Evolutionary conservation across 106 monocot genomes (phyloP), one percentile per base, ranked within the genome.

Genomic region (Phalaenopsis equestris): DNA sequence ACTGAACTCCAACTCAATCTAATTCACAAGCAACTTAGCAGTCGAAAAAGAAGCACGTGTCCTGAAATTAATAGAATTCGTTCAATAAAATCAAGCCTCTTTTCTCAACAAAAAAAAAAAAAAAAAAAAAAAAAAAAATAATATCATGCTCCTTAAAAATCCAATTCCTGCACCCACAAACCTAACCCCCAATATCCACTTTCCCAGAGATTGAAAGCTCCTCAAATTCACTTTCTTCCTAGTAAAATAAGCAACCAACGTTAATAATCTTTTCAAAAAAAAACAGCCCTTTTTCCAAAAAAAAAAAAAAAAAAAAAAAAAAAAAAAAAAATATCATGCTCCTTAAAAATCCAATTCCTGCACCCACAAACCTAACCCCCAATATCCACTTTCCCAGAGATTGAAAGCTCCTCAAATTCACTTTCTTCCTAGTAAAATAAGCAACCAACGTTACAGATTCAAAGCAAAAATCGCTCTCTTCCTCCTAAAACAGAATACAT

Each of bases 21-120:
- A 70, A 38, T 38, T 70, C 70, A 70, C 70, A 70, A 70, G 39
- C 39, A 36, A 70, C 37, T 65, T 65, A 23, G 64, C 64, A n/a
- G 23, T 23, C n/a, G 4, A 61, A 61, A 61, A 61, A 61, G n/a
- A 61, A 64, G 12, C 12, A 36, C 68, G 14, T 39, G 68, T 37
- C 37, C n/a, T 12, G 52, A 52, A 52, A 65, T 8, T 24, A 65
- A n/a, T 24, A 65, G 24, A 24, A 52, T 4, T 65, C 70, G 12
- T 39, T 39, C 36, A 38, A 70, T 39, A 70, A 70, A 70, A 70
- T 12, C 36, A 3, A 70, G 10, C 64, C 23, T 23, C 64, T 65
- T 23, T 23, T 65, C 64, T 65, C 64, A 5, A 24, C 5, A 24
- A 24, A 45, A 65, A n/a, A n/a, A n/a, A n/a, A n/a, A n/a, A n/a